These are phyloP conservation scores for Mycosphaerelloides madeirae DNA, from an alignment of 2,329 filamentous ascomycete genomes.

Conservation along the genomic window DNA sequence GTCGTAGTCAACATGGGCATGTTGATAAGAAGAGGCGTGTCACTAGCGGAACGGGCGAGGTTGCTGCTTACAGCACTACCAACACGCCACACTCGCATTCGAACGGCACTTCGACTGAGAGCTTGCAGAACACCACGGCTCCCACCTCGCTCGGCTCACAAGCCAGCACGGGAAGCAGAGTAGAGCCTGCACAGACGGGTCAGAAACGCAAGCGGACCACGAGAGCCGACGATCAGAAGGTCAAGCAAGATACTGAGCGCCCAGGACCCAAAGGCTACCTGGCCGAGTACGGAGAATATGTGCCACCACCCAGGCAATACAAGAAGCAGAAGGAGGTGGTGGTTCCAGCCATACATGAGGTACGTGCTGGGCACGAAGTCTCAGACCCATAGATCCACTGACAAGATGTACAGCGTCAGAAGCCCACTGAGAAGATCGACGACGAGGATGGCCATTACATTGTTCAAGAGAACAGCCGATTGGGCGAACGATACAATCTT, in stretches of 20 bases:
- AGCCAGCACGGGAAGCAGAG: slow-evolving; percentile 54
- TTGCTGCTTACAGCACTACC: slow-evolving; percentile 30
- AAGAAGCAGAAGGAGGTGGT: slow-evolving; percentile 72
- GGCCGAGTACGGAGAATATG: slow-evolving; percentile 58
- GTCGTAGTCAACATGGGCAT: slow-evolving; percentile 46
- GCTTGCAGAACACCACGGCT: slow-evolving; percentile 69
- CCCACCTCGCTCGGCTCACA: slow-evolving; percentile 72
- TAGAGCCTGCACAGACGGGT: slow-evolving; percentile 60
- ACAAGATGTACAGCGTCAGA: slow-evolving; percentile 23
- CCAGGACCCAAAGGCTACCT: slow-evolving; percentile 29
- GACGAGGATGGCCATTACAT: slow-evolving; percentile 98
- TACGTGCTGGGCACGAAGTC: slow-evolving; percentile 37
- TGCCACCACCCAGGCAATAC: slow-evolving; percentile 79
- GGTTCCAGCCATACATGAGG: slow-evolving; percentile 56
- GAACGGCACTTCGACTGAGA: slow-evolving; percentile 53
- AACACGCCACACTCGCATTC: slow-evolving; percentile 71
- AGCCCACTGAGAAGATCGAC: slow-evolving; percentile 65
- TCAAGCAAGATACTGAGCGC: slow-evolving; percentile 28
- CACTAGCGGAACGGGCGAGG: slow-evolving; percentile 32
- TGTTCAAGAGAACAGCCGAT: slow-evolving; percentile 75
- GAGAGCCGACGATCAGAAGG: slow-evolving; percentile 26
- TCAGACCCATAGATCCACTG: slow-evolving; percentile 1
- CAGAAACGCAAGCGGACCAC: slow-evolving; percentile 86
- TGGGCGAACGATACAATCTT: slow-evolving; percentile 89
- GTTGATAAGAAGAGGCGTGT: slow-evolving; percentile 71